Percentiles rank a stretch among this genome's conserved stretches.
These are phyloP conservation scores for Aphanomyces euteiches DNA, from an alignment of 352 stramenopile species.

Conservation along the genomic window DNA sequence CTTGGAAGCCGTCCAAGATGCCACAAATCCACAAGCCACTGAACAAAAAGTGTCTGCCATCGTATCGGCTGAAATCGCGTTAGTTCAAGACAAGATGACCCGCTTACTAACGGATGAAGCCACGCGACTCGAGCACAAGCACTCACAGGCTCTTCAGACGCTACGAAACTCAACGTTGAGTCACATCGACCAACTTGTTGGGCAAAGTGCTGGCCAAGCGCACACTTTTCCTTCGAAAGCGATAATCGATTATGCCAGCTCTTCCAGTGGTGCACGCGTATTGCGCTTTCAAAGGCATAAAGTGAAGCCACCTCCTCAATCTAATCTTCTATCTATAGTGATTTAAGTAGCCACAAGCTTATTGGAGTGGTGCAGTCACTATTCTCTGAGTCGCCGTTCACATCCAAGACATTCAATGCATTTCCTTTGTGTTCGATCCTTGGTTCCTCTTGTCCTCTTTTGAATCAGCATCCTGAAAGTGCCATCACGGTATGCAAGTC, in stretches of 20 bases:
- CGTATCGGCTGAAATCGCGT: not conserved
- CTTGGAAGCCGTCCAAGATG: not conserved
- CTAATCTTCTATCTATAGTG: constrained; percentile 34
- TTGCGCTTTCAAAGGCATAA: constrained; percentile 53
- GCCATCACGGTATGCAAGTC: constrained; percentile 56
- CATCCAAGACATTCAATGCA: constrained; percentile 50
- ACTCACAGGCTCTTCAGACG: not conserved
- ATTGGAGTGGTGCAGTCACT: constrained; percentile 40
- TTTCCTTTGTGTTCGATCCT: constrained; percentile 40
- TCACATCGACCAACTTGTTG: not conserved
- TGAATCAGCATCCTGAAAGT: constrained; percentile 52
- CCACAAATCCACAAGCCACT: not conserved
- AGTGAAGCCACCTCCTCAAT: too few species aligned
- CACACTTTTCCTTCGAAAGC: not conserved
- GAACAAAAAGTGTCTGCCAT: not conserved
- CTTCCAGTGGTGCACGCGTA: constrained; percentile 32
- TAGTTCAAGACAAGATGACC: not conserved
- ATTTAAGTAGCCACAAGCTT: constrained; percentile 46
- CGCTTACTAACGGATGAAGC: not conserved
- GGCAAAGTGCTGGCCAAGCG: not conserved
- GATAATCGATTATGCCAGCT: constrained; percentile 17
- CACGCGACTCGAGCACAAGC: not conserved
- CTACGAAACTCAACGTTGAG: not conserved
- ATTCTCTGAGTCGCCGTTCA: constrained; percentile 40
- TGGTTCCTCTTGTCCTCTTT: constrained; percentile 37